phyloP scores from a whole-genome alignment of 2,329 filamentous ascomycete genomes.

The Aureobasidium pullulans region DNA sequence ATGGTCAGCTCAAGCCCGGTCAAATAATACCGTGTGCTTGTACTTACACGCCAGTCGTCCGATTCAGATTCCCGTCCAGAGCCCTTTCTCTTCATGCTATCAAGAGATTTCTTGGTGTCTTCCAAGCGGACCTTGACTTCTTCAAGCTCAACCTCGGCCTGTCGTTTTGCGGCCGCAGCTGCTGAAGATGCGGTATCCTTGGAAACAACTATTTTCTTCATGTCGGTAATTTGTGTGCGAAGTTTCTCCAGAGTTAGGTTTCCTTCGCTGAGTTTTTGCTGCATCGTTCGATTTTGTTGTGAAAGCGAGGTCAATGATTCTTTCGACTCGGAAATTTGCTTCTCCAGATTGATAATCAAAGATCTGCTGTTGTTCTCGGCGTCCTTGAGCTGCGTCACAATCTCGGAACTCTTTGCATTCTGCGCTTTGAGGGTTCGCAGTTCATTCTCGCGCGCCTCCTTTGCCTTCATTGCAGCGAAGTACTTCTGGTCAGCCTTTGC shows the following conservation, averaged over 20 bases:
- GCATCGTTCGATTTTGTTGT: conserved; percentile 66
- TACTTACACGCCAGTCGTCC: conserved; percentile 75
- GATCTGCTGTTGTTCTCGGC: conserved; percentile 70
- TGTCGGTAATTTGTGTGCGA: conserved; percentile 66
- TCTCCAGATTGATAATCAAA: conserved; percentile 77
- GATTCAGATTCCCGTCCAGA: conserved; percentile 63
- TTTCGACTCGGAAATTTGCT: conserved; percentile 76
- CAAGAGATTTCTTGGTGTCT: conserved; percentile 72
- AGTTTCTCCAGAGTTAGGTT: conserved; percentile 63
- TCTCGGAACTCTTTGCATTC: conserved; percentile 84
- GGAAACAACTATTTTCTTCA: conserved; percentile 64
- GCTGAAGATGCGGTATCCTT: conserved; percentile 65
- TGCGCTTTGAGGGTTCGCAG: conserved; percentile 72
- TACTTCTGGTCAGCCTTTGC: conserved; percentile 97
- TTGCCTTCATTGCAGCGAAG: conserved; percentile 90
- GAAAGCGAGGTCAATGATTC: conserved; percentile 66
- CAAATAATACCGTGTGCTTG: background rate
- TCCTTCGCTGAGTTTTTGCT: conserved; percentile 64
- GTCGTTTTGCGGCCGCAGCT: conserved; percentile 54
- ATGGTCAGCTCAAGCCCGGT: background rate
- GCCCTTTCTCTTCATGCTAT: conserved; percentile 78
- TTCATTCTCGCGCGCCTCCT: conserved; percentile 76
- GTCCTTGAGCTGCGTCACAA: conserved; percentile 89
- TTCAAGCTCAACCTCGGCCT: conserved; percentile 66
- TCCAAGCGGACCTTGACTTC: conserved; percentile 70